These are phyloP conservation scores for Cercospora sesami DNA, from an alignment of 2,329 filamentous ascomycete genomes.

Conservation along the genomic window DNA sequence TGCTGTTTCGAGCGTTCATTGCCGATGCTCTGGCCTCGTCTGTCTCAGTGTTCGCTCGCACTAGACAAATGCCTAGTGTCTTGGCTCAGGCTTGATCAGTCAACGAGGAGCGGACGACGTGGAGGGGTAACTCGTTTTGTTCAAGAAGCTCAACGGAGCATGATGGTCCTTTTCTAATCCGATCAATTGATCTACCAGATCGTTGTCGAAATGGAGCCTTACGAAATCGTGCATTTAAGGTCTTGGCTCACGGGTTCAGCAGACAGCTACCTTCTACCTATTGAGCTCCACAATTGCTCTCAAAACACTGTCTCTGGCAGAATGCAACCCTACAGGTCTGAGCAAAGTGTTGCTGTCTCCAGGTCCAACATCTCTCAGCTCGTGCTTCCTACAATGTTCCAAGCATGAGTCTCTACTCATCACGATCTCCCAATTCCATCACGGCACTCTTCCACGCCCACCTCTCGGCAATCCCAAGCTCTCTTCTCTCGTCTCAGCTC, in stretches of 20 bases:
- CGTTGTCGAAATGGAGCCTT: not conserved
- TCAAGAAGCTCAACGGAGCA: not conserved
- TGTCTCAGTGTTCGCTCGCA: not conserved
- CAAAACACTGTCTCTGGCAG: not conserved
- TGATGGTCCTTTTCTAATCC: not conserved
- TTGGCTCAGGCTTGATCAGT: not conserved
- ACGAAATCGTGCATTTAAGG: not conserved
- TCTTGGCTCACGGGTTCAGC: not conserved
- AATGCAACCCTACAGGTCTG: not conserved
- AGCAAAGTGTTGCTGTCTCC: not conserved
- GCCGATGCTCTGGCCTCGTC: not conserved
- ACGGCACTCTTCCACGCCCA: not conserved
- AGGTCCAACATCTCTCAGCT: not conserved
- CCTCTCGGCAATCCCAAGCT: constrained; percentile 4
- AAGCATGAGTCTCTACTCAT: no score
- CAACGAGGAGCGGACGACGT: not conserved
- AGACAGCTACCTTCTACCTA: not conserved
- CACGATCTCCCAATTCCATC: not conserved
- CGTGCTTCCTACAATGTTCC: not conserved
- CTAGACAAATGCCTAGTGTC: not conserved
- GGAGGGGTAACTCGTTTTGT: not conserved
- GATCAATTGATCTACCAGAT: not conserved
- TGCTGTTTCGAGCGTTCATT: not conserved
- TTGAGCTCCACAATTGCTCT: not conserved
- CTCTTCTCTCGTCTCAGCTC: constrained; percentile 6